Conservation (phyloP, 176 grass and related monocot genomes). For the Coix lacrymajobi region DNA sequence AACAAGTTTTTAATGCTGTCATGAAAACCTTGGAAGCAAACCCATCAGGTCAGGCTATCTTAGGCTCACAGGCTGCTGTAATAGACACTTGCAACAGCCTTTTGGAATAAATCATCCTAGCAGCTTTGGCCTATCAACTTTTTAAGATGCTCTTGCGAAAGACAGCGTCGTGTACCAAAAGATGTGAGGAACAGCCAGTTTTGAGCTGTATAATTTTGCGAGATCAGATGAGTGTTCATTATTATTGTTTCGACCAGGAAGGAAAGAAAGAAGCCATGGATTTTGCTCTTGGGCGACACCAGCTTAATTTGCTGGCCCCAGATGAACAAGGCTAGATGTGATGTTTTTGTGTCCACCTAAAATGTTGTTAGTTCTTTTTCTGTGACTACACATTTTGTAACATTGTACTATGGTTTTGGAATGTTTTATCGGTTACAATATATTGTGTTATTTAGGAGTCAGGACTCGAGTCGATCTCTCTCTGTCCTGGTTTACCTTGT, state of each 20-base stretch:
- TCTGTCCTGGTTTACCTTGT: neutral
- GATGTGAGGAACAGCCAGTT: slow-evolving; percentile 53
- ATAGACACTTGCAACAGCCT: slow-evolving; percentile 55
- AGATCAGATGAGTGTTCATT: slow-evolving; percentile 62
- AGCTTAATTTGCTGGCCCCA: slow-evolving; percentile 29
- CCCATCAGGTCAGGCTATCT: slow-evolving; percentile 62
- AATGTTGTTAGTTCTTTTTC: slow-evolving; percentile 55
- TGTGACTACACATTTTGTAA: slow-evolving; percentile 52
- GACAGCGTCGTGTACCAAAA: slow-evolving; percentile 37
- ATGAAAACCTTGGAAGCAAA: slow-evolving; percentile 43
- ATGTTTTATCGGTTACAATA: slow-evolving; percentile 37
- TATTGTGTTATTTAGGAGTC: slow-evolving; percentile 41
- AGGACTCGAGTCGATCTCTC: neutral
- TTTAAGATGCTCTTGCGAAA: slow-evolving; percentile 27
- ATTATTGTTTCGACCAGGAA: slow-evolving; percentile 30
- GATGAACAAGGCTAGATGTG: slow-evolving; percentile 58
- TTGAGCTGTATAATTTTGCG: slow-evolving; percentile 66
- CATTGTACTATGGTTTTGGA: slow-evolving; percentile 49
- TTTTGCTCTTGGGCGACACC: slow-evolving; percentile 27
- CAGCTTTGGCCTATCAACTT: slow-evolving; percentile 19
- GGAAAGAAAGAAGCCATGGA: slow-evolving; percentile 59
- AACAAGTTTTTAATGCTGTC: slow-evolving; percentile 38
- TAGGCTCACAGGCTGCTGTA: slow-evolving; percentile 43
- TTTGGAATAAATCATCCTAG: slow-evolving; percentile 9
- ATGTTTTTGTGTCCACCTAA: slow-evolving; percentile 38